These are phyloP conservation scores for Lentinula novae-zelandiae DNA, from an alignment of 1,284 basidiomycete species.

Conservation along the genomic window DNA sequence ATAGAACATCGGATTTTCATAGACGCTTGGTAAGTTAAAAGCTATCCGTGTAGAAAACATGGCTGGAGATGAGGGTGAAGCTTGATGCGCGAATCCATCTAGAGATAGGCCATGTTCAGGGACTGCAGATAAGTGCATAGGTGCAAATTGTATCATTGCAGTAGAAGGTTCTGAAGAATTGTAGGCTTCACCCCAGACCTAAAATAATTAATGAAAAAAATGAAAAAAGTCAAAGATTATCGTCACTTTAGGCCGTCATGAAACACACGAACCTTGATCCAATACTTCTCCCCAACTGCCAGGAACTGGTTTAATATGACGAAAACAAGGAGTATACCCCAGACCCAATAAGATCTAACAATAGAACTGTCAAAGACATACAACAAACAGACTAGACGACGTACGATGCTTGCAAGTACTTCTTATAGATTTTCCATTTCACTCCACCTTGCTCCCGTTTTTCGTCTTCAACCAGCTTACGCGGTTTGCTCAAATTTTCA, in stretches of 20 bases:
- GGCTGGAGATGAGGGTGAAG: conserved; percentile 24
- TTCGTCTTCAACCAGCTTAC: conserved; percentile 68
- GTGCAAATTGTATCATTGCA: not conserved
- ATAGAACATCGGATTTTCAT: conserved; percentile 60
- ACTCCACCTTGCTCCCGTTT: conserved; percentile 73
- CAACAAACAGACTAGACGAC: conserved; percentile 16
- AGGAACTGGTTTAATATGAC: conserved; percentile 49
- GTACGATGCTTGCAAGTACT: conserved; percentile 70
- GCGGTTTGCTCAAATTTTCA: conserved; percentile 43
- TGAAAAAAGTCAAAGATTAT: not conserved
- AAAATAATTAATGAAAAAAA: not conserved
- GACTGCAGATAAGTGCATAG: conserved; percentile 10
- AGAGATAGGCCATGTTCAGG: conserved; percentile 35
- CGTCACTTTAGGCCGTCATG: too few species aligned
- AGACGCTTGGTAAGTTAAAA: conserved; percentile 34
- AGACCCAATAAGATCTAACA: conserved; percentile 60
- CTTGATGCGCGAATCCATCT: conserved; percentile 32
- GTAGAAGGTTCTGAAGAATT: not conserved
- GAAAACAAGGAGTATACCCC: conserved; percentile 47
- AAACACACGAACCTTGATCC: conserved; percentile 59
- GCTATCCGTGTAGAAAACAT: conserved; percentile 17
- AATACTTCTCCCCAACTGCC: conserved; percentile 59
- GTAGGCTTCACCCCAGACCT: conserved; percentile 67
- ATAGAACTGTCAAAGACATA: conserved; percentile 14
- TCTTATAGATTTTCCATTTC: conserved; percentile 77